These are phyloP conservation scores for Botryotinia convoluta DNA, from an alignment of 2,329 filamentous ascomycete genomes.

Conservation along the genomic window DNA sequence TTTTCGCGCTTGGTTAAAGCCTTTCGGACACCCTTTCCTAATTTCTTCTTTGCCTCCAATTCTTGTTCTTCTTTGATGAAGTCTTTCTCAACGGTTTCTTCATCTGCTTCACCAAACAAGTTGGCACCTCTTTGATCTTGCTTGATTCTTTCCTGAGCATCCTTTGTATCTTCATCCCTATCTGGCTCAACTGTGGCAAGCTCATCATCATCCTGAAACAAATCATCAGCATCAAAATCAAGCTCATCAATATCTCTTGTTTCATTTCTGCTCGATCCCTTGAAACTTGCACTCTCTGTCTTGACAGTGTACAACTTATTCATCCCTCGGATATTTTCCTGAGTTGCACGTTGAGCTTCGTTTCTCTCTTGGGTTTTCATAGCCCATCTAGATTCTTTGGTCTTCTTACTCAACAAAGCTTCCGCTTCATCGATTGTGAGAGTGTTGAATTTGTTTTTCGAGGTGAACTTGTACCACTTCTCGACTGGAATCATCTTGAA, in stretches of 20 bases:
- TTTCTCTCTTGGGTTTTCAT: slow-evolving; percentile 63
- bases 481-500: slow-evolving; percentile 90
- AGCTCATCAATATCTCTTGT: slow-evolving; percentile 69
- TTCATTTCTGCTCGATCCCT: slow-evolving; percentile 58
- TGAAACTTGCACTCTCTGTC: slow-evolving; percentile 64
- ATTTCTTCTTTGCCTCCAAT: slow-evolving; percentile 64
- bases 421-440: slow-evolving; percentile 84
- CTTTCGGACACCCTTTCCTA: slow-evolving; percentile 77
- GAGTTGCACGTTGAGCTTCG: slow-evolving; percentile 54
- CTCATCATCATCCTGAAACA: slow-evolving; percentile 88
- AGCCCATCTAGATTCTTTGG: slow-evolving; percentile 76
- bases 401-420: slow-evolving; percentile 75
- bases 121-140: slow-evolving; percentile 85
- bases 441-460: slow-evolving; percentile 75
- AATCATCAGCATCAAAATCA: slow-evolving; percentile 64
- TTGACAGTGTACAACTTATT: slow-evolving; percentile 57
- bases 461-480: slow-evolving; percentile 89
- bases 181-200: slow-evolving; percentile 71
- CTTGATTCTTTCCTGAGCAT: slow-evolving; percentile 69
- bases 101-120: slow-evolving; percentile 68
- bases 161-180: slow-evolving; percentile 76
- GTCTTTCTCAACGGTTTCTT: slow-evolving; percentile 69
- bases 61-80: slow-evolving; percentile 69
- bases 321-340: slow-evolving; percentile 52
- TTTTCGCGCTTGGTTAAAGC: slow-evolving; percentile 81